Conservation (phyloP, 805 yeast species). For the Wickerhamiella musiphila region DNA sequence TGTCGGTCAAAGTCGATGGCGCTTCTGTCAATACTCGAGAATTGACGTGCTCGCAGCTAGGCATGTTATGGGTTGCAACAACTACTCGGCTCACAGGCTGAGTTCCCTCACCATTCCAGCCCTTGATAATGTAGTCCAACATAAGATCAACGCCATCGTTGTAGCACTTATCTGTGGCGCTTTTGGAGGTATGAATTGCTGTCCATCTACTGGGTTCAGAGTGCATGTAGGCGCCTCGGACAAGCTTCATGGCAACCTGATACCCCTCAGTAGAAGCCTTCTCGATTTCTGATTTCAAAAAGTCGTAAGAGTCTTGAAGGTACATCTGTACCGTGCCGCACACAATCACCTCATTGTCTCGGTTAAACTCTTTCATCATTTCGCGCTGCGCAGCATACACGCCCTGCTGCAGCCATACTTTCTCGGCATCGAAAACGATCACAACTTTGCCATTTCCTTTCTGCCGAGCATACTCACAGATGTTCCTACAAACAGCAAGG, state of each 20-base stretch:
- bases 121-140: constrained; percentile 36
- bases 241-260: constrained; percentile 72
- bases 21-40: constrained; percentile 28
- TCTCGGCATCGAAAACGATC: constrained; percentile 72
- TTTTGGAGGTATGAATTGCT: constrained; percentile 60
- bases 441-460: constrained; percentile 35
- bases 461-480: constrained; percentile 36
- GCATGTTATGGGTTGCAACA: constrained; percentile 78
- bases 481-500: constrained; percentile 44
- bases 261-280: constrained; percentile 45
- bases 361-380: constrained; percentile 58
- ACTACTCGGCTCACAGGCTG: constrained; percentile 32
- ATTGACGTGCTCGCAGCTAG: constrained; percentile 60
- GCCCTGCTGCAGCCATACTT: constrained; percentile 72
- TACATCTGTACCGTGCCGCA: constrained; percentile 93
- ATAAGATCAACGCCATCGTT: constrained; percentile 49
- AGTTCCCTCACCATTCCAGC: constrained; percentile 35
- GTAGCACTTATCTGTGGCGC: constrained; percentile 63
- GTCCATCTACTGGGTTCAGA: constrained; percentile 54
- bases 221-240: constrained; percentile 90
- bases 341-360: constrained; percentile 38
- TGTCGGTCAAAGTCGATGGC: constrained; percentile 14
- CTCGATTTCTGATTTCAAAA: constrained; percentile 44
- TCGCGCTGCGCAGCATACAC: constrained; percentile 81
- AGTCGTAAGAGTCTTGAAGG: constrained; percentile 47